A percentile compares a stretch with the other conserved stretches of the same genome.
Evolutionary conservation across 306 rosid genomes (phyloP).

Genomic region (Citrullus amarus): DNA sequence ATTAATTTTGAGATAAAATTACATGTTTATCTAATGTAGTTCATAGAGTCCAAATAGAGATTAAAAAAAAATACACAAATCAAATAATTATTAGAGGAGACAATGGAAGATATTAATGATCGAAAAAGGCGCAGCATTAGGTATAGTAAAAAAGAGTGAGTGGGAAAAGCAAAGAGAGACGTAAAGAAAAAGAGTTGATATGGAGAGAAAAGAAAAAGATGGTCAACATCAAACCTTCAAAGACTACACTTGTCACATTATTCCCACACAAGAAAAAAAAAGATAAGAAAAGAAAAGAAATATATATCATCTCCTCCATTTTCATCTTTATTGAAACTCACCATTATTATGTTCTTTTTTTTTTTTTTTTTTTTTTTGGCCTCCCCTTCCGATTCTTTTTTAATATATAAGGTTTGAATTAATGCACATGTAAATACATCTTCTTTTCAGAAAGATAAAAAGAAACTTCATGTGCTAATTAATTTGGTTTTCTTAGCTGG

Average conservation of each 20-base stretch:
- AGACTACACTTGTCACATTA: slow-evolving; percentile 24
- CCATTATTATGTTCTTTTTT: neutral
- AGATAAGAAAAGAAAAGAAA: no score
- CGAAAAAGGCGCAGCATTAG: neutral
- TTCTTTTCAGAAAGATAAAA: no score
- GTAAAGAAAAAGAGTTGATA: slow-evolving; percentile 11
- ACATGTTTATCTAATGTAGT: no score
- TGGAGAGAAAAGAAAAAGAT: slow-evolving; percentile 29
- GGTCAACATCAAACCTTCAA: slow-evolving; percentile 90
- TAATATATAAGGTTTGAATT: neutral
- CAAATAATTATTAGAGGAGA: no score
- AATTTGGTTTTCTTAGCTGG: no score
- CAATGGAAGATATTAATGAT: no score
- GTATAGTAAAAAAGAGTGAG: neutral
- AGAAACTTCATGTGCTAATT: no score
- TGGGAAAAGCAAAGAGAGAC: slow-evolving; percentile 1
- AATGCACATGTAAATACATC: neutral
- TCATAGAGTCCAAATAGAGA: no score
- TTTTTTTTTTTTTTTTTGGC: no score
- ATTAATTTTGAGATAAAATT: no score
- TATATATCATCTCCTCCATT: neutral
- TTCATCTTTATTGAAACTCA: slow-evolving; percentile 77
- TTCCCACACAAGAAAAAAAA: slow-evolving; percentile 14
- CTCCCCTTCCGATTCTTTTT: no score
- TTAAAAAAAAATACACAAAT: no score